phyloP scores from a whole-genome alignment of 768 basidiomycete species.

The Suillus ampliporus region DNA sequence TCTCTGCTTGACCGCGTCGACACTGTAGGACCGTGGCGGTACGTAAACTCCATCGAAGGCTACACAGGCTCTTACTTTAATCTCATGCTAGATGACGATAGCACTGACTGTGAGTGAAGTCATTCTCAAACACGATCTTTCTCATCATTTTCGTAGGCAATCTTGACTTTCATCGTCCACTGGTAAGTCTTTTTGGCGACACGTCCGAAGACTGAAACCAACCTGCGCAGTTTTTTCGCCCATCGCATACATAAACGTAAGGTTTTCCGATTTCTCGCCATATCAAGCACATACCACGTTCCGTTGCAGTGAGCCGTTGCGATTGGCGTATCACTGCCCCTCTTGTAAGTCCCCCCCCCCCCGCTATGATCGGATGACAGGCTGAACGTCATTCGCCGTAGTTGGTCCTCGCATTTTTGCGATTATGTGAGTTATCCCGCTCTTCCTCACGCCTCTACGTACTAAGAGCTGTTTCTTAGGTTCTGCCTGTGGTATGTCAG shows the following conservation, averaged over 20 bases:
- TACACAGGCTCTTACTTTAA: conserved; percentile 5
- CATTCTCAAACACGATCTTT: background rate
- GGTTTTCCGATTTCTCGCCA: conserved; percentile 13
- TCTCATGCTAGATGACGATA: conserved; percentile 30
- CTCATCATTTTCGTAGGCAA: conserved; percentile 42
- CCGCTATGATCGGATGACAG: too few species aligned
- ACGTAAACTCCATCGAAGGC: conserved; percentile 8
- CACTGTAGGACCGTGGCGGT: conserved; percentile 35
- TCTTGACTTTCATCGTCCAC: conserved; percentile 56
- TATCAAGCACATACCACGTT: conserved; percentile 5
- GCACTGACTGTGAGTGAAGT: conserved; percentile 35
- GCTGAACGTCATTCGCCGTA: conserved; percentile 13
- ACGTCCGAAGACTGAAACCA: conserved; percentile 1
- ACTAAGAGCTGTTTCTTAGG: conserved; percentile 32
- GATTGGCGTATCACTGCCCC: conserved; percentile 38
- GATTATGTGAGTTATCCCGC: conserved; percentile 30
- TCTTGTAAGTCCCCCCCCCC: conserved; percentile 38
- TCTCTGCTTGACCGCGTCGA: background rate
- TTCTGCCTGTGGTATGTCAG: conserved; percentile 35
- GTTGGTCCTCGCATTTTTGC: conserved; percentile 36
- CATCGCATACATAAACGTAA: conserved; percentile 49
- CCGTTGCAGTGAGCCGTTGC: conserved; percentile 29
- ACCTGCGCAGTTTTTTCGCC: conserved; percentile 39
- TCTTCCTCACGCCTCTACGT: background rate
- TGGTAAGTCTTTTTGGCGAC: conserved; percentile 39